Evolutionary conservation across 805 yeast species (phyloP), one percentile per base, ranked within the genome.

Genomic region (Candida corydali): DNA sequence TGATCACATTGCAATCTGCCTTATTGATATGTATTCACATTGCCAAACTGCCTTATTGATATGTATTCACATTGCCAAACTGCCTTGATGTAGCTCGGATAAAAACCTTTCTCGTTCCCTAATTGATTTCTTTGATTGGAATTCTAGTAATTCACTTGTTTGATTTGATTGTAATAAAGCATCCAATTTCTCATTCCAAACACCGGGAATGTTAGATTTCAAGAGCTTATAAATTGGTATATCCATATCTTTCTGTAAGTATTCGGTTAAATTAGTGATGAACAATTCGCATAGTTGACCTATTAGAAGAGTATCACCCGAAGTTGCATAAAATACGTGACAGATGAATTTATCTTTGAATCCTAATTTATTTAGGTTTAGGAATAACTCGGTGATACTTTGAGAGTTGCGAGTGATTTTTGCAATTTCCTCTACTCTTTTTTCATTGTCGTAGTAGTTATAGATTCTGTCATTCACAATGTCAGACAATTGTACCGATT

Each of bases 331-430:
- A 3, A 51, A 34, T 5, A 47, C 28, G 32, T 49, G 52, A 27
- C 47, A 39, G 9, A 48, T 45, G 18, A 50, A 48, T 16, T 32
- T 27, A n/a, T 49, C 49, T 14, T 42, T 52, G 24, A 52, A 48
- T 6, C 57, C 57, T 15, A 50, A 42, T 26, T 34, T 37, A 17
- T 25, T 26, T n/a, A 37, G 20, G 9, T 29, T 32, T 7, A 12
- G 20, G 22, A 34, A 26, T 16, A 32, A 17, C 5, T 32, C 44
- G 11, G n/a, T 17, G 3, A 31, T 28, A n/a, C 16, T 34, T 14
- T 12, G 17, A n/a, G 31, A 28, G 2, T 23, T 10, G 11, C 17
- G 18, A 12, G 32, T 29, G 9, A 31, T 22, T 38, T 14, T 23
- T 7, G 34, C 8, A 8, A 35, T 17, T 22, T 17, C n/a, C 27